Evolutionary conservation across 2,329 filamentous ascomycete species (phyloP).

Genomic region (Aplosporella prunicola): DNA sequence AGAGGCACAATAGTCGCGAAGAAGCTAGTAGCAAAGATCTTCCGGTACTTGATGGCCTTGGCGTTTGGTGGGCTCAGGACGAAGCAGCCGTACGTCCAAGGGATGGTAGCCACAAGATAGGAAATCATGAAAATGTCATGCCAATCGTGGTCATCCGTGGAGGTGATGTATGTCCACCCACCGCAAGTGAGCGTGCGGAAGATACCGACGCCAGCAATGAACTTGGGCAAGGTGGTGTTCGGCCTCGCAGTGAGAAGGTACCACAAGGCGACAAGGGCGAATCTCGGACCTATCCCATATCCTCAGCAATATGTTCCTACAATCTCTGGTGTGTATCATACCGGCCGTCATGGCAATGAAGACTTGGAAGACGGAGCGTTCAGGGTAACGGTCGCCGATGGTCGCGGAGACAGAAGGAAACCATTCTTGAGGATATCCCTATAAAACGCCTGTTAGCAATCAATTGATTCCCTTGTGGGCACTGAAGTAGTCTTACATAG

Average conservation of each 20-base stretch:
- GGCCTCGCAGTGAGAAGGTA: conserved; percentile 78
- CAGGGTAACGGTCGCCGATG: conserved; percentile 93
- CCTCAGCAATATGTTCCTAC: not conserved
- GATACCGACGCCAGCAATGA: conserved; percentile 69
- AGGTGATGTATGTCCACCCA: conserved; percentile 97
- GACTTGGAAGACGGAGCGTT: conserved; percentile 92
- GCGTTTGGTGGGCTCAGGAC: conserved; percentile 78
- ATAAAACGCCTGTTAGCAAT: conserved; percentile 13
- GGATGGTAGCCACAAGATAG: conserved; percentile 85
- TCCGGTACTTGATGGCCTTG: conserved; percentile 76
- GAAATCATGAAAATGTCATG: conserved; percentile 99
- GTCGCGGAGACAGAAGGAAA: conserved; percentile 93
- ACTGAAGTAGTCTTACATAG: conserved; percentile 43
- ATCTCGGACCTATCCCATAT: conserved; percentile 61
- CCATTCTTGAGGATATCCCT: conserved; percentile 69
- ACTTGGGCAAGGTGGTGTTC: conserved; percentile 66
- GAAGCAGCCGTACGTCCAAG: conserved; percentile 89
- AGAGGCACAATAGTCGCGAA: conserved; percentile 85
- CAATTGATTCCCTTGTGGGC: no score
- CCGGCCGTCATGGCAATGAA: conserved; percentile 95
- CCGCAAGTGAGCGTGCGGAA: conserved; percentile 90
- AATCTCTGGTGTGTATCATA: conserved; percentile 29
- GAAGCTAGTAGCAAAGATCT: conserved; percentile 72
- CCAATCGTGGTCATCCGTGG: conserved; percentile 96
- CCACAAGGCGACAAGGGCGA: conserved; percentile 83